Conservation (phyloP, 2,329 filamentous ascomycete genomes). For the Polychaeton citri region DNA sequence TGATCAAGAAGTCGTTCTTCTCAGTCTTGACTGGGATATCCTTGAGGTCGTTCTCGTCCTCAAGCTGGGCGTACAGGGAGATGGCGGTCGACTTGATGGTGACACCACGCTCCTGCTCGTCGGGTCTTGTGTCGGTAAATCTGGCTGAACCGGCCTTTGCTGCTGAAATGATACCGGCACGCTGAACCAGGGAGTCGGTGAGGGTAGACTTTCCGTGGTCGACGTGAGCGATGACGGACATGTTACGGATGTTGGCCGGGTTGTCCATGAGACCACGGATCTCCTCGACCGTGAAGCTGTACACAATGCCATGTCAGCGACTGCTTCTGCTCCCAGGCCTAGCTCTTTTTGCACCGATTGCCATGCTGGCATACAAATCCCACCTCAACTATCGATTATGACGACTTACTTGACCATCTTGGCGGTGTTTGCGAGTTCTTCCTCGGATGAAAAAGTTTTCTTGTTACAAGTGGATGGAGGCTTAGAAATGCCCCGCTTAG, state of each 20-base stretch:
- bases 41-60: conserved; percentile 76
- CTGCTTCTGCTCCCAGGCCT: neutral
- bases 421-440: conserved; percentile 50
- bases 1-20: conserved; percentile 97
- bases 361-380: neutral
- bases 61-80: conserved; percentile 82
- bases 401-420: conserved; percentile 98
- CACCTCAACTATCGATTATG: neutral
- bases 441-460: conserved; percentile 11
- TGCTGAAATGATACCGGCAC: conserved; percentile 98
- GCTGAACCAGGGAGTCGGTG: conserved; percentile 97
- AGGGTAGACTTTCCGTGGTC: conserved; percentile 99
- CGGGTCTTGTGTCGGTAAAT: conserved; percentile 91
- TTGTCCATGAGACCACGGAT: conserved; percentile 62
- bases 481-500: conserved; percentile 13
- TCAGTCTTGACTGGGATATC: conserved; percentile 83
- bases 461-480: conserved; percentile 5
- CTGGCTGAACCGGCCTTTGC: conserved; percentile 92
- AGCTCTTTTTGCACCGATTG: neutral
- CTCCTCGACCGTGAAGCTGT: conserved; percentile 95
- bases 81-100: conserved; percentile 99
- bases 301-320: conserved; percentile 36
- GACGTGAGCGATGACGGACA: conserved; percentile 99
- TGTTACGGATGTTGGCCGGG: conserved; percentile 71
- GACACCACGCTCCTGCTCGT: conserved; percentile 99